These are phyloP conservation scores for Verticillium longisporum DNA, from an alignment of 2,329 filamentous ascomycete genomes.

Conservation along the genomic window DNA sequence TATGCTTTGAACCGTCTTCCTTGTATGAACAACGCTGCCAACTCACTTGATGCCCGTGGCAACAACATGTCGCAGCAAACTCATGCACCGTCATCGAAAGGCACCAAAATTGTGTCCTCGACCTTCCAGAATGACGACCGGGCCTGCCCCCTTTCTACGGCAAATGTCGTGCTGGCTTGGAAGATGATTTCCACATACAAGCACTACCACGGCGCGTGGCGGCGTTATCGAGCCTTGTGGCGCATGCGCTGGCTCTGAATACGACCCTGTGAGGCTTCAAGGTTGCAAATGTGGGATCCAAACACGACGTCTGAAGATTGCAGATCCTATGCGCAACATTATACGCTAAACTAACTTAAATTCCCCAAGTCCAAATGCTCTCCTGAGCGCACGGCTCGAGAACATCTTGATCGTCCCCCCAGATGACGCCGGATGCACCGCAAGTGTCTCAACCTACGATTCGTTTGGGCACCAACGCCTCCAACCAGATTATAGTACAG, in stretches of 20 bases:
- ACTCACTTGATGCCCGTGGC: too few species aligned
- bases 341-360: neutral
- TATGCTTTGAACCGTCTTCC: too few species aligned
- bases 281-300: neutral
- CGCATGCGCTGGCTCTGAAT: neutral
- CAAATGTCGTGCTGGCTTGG: neutral
- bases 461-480: conserved; percentile 14
- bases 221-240: neutral
- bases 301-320: too few species aligned
- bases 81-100: too few species aligned
- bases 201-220: neutral
- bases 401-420: conserved; percentile 5
- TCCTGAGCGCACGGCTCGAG: conserved; percentile 3
- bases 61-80: too few species aligned
- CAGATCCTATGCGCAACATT: neutral
- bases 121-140: neutral
- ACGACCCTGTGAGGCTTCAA: neutral
- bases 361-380: conserved; percentile 4
- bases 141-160: neutral
- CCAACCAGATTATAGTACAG: conserved; percentile 14
- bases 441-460: conserved; percentile 3
- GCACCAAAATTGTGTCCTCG: neutral
- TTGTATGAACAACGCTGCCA: too few species aligned
- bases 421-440: neutral
- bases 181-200: neutral